Evolutionary conservation across 352 stramenopile genomes (phyloP), one percentile per base, ranked within the genome.

Genomic region (Plasmopara muralis): DNA sequence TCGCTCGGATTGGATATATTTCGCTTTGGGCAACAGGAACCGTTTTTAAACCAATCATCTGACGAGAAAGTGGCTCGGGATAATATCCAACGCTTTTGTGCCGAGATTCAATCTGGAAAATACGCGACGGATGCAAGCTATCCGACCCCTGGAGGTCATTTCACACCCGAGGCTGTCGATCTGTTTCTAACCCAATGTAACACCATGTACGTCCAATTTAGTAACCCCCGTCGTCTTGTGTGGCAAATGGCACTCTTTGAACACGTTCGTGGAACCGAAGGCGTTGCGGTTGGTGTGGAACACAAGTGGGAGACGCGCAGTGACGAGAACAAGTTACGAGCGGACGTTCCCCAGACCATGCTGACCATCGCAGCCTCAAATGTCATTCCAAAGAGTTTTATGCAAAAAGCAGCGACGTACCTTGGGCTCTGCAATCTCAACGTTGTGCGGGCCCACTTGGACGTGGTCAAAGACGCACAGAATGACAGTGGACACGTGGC

Each of bases 351-450:
- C 5, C 78, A 91, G 65, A 91, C 78, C 34, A 93, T 95, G 84
- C 63, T 93, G 55, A 93, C 83, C 15, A 74, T 95, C 47, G 84
- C 80, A 1, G 73, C 77, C 5, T 70, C 83, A 20, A 95, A 95
- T 50, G 83, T 95, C 53, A 72, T 95, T 20, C 73, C 78, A 54
- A 92, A 90, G 66, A 76, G 74, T 50, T 70, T 77, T 44, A 87
- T 93, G 53, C 81, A 90, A 50, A 89, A 88, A 55, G 72, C 82
- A 6, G 80, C 79, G 35, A 89, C 74, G 5, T 95, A 95, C 58
- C 72, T 98, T 9, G 96, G 83, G 53, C 63, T 97, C 18, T 95
- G 96, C 72, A 77, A 94, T 58, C 82, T 98, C 60, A 96, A 98
- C 68, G 93, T 98, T 15, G 71, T 95, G 25, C 85, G 93, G 39